Evolutionary conservation across 2,329 filamentous ascomycete species (phyloP).

Genomic region (Fusarium nelsonii): DNA sequence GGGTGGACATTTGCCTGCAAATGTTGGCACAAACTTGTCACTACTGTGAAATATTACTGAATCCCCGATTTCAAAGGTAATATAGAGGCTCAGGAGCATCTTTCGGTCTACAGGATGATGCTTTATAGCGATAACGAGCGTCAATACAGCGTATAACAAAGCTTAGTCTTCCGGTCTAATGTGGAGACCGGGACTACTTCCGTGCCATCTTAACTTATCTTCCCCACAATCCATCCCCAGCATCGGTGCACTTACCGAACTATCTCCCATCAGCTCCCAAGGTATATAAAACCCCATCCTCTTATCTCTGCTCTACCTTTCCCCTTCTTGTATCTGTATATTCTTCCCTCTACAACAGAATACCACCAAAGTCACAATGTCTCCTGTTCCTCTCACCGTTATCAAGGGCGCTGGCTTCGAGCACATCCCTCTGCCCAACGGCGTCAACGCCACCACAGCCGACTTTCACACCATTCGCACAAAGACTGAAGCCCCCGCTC

Average conservation of each 20-base stretch:
- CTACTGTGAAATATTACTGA: rapidly evolving
- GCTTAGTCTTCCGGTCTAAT: not conserved
- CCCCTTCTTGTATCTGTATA: not conserved
- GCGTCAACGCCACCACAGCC: slow-evolving; percentile 43
- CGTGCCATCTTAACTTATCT: slow-evolving; percentile 5
- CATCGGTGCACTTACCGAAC: slow-evolving; percentile 33
- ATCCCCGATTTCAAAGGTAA: rapidly evolving
- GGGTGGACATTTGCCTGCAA: rapidly evolving
- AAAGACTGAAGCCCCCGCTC: slow-evolving; percentile 43
- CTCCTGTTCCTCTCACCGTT: slow-evolving; percentile 43
- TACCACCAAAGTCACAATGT: slow-evolving; percentile 28
- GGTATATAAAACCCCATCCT: slow-evolving; percentile 15
- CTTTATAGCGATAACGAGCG: rapidly evolving
- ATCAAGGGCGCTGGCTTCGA: slow-evolving; percentile 46
- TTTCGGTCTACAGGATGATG: too few relatives aligned
- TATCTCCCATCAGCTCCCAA: not conserved
- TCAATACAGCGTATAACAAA: rapidly evolving
- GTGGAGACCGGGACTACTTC: slow-evolving; percentile 26
- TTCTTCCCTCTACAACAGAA: not conserved
- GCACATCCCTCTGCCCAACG: slow-evolving; percentile 43
- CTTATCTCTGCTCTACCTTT: not conserved
- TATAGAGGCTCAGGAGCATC: too few relatives aligned
- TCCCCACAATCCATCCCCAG: slow-evolving; percentile 18
- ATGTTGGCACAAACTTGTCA: rapidly evolving
- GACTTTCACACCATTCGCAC: slow-evolving; percentile 46